Evolutionary conservation across 306 rosid genomes (phyloP).

Genomic region (Quercus alba): DNA sequence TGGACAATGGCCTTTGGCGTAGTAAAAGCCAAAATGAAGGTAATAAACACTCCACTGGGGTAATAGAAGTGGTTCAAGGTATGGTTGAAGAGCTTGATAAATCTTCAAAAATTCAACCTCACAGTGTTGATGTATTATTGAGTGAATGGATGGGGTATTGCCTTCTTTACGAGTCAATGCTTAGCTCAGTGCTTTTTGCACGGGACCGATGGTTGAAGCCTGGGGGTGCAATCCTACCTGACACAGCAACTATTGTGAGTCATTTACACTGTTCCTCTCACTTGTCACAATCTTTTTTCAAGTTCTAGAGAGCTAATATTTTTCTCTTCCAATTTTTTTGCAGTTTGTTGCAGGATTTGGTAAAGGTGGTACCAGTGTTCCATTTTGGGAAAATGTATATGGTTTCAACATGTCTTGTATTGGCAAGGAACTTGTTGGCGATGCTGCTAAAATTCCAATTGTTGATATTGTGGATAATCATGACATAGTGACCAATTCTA

Average conservation of each 20-base stretch:
- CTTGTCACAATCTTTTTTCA: background rate
- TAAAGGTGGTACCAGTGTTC: constrained; percentile 83
- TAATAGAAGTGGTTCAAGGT: constrained; percentile 68
- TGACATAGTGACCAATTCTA: constrained; percentile 71
- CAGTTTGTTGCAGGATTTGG: constrained; percentile 98
- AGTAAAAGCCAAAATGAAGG: constrained; percentile 36
- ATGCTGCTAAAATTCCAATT: constrained; percentile 72
- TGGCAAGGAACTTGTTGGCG: constrained; percentile 76
- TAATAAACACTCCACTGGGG: constrained; percentile 38
- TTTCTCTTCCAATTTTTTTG: constrained; percentile 51
- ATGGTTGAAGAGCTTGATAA: constrained; percentile 85
- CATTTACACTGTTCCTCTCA: background rate
- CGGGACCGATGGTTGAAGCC: constrained; percentile 92
- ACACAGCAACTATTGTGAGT: constrained; percentile 91
- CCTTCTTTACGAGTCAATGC: constrained; percentile 90
- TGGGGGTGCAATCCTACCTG: constrained; percentile 94
- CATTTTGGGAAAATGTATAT: constrained; percentile 86
- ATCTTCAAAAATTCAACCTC: constrained; percentile 58
- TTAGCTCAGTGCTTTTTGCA: constrained; percentile 85
- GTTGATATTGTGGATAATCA: constrained; percentile 68
- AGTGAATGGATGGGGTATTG: constrained; percentile 99
- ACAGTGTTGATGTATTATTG: constrained; percentile 75
- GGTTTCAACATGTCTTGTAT: constrained; percentile 79
- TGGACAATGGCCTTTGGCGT: constrained; percentile 56
- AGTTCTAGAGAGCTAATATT: background rate